Evolutionary conservation across 2,329 filamentous ascomycete genomes (phyloP).

Genomic region (Colletotrichum tanaceti): DNA sequence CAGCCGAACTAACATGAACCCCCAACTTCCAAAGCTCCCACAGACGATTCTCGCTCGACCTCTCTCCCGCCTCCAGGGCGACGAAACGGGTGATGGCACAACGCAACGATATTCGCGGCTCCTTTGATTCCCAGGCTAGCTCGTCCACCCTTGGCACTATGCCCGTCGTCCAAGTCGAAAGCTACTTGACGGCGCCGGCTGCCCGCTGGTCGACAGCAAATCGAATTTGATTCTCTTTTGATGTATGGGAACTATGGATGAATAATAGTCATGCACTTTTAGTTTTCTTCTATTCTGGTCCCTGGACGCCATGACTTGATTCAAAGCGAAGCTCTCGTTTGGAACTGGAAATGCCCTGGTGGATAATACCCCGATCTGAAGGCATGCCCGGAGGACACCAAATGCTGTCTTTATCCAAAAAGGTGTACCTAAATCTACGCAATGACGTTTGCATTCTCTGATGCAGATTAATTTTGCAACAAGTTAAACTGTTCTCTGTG

Average conservation of each 20-base stretch:
- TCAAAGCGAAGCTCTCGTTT: neutral
- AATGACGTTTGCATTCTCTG: too few relatives aligned
- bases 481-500: too few relatives aligned
- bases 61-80: constrained; percentile 34
- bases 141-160: constrained; percentile 29
- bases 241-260: too few relatives aligned
- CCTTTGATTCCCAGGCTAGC: constrained; percentile 30
- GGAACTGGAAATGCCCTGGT: neutral
- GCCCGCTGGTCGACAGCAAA: constrained; percentile 33
- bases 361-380: constrained; percentile 1
- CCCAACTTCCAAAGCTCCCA: constrained; percentile 7
- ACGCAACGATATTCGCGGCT: constrained; percentile 23
- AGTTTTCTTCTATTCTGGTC: neutral
- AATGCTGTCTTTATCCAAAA: too few relatives aligned
- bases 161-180: constrained; percentile 33
- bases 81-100: constrained; percentile 23
- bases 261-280: too few relatives aligned
- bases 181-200: constrained; percentile 27
- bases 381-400: accelerated
- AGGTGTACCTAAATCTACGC: too few relatives aligned
- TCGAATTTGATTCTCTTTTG: neutral
- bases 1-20: neutral
- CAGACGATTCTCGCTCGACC: constrained; percentile 27
- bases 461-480: too few relatives aligned
- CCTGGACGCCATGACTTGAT: neutral